Evolutionary conservation across 2,329 filamentous ascomycete species (phyloP), one percentile per base, ranked within the genome.

Genomic region (Xylariaceae sp.): DNA sequence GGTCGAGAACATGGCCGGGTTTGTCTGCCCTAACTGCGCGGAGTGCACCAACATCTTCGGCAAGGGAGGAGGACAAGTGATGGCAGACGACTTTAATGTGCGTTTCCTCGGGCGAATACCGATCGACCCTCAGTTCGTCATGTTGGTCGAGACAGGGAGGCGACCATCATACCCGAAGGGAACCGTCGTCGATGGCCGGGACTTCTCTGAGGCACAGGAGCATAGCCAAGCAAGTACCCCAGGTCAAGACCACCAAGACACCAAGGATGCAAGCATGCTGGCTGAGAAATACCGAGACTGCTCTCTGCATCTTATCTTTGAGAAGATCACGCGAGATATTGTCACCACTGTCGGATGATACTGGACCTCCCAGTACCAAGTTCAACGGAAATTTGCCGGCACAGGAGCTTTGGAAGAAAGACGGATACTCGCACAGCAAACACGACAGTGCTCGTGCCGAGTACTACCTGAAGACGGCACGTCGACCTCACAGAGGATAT

Each of bases 1-100:
- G 1, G 75, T 98, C 29, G 92, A 98, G 64, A 98, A 98, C 57
- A 96, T 98, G 92, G 82, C 80, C 45, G 86, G 86, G 3, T 93
- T 85, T 49, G 83, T 92, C n/a, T 92, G 85, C 53, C 78, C 78
- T 5, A 75, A 81, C 52, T 83, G 79, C 58, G 75, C 74, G 31
- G 88, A 95, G 57, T 93, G 90, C 60, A 94, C 86, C 33, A 86
- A 96, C 60, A 75, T 96, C 32, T 98, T 98, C 57, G 87, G 82
- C 32, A 89, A 84, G 35, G 92, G 92, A 4, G 92, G 92, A 3
- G 92, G 92, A 6, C 69, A 85, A 57, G 73, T 83, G 16, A 94
- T 98, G 88, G 88, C 90, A 5, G 65, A 75, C 30, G 88, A 96
- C 47, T 92, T 94, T 55, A 68, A 67, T 1, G 85, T 96, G 22